These are phyloP conservation scores for Pyrenochaeta sp. DNA, from an alignment of 2,329 filamentous ascomycete genomes.

Conservation along the genomic window DNA sequence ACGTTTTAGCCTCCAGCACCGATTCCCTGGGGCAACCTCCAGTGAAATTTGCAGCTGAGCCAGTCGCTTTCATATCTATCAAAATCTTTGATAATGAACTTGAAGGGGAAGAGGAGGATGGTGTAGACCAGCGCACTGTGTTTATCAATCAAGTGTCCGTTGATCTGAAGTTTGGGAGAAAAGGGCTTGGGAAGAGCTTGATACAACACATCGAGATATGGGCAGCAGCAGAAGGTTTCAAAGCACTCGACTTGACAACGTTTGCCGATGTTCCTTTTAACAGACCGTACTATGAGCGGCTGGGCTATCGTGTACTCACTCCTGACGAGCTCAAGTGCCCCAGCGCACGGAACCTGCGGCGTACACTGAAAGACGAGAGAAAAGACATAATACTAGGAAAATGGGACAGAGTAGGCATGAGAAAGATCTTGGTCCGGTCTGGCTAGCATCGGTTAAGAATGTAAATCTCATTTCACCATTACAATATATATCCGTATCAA, in stretches of 20 bases:
- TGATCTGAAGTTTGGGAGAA: background rate
- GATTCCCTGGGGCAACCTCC: background rate
- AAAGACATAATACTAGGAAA: background rate
- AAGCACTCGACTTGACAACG: background rate
- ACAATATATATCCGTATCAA: too few relatives aligned
- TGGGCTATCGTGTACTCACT: background rate
- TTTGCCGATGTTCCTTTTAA: background rate
- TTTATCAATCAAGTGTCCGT: background rate
- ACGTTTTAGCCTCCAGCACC: background rate
- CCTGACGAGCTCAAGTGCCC: background rate
- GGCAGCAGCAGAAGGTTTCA: background rate
- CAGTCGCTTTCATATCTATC: background rate
- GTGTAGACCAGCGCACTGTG: background rate
- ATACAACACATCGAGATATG: background rate
- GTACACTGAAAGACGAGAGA: background rate
- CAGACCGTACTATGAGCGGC: background rate
- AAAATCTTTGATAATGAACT: background rate
- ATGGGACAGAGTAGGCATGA: background rate
- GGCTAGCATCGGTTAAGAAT: too few relatives aligned
- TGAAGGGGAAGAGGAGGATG: background rate
- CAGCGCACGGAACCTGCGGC: background rate
- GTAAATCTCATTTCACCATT: too few relatives aligned
- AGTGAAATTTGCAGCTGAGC: background rate
- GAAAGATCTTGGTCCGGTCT: background rate
- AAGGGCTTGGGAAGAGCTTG: background rate